Evolutionary conservation across 768 basidiomycete genomes (phyloP).

Genomic region (Tricholoma sp.): DNA sequence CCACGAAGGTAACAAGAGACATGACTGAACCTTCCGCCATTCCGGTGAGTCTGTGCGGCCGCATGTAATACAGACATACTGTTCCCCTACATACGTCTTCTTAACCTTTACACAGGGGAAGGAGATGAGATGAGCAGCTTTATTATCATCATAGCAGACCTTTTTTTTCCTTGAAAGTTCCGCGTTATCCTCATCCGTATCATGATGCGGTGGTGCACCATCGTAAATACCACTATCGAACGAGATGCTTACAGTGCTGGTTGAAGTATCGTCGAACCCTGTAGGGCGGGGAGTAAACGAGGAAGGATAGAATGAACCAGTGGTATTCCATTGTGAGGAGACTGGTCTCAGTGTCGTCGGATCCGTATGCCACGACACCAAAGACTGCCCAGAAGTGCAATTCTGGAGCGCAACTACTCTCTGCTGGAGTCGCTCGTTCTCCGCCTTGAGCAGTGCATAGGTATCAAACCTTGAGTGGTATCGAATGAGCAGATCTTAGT

Average conservation of each 20-base stretch:
- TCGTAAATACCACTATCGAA: slow-evolving; percentile 6
- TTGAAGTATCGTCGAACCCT: slow-evolving; percentile 8
- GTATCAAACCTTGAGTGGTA: slow-evolving; percentile 51
- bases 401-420: slow-evolving; percentile 43
- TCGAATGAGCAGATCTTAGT: neutral
- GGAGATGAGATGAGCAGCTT: neutral
- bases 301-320: slow-evolving; percentile 8
- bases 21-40: slow-evolving; percentile 74
- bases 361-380: neutral
- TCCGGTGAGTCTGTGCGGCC: slow-evolving; percentile 96
- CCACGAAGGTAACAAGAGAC: neutral
- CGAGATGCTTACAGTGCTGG: neutral
- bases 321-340: neutral
- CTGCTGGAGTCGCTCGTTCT: slow-evolving; percentile 76
- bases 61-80: slow-evolving; percentile 87
- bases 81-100: slow-evolving; percentile 49
- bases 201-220: neutral
- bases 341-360: neutral
- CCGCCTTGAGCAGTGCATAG: slow-evolving; percentile 78
- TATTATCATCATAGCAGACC: slow-evolving; percentile 28
- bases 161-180: slow-evolving; percentile 60
- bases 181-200: slow-evolving; percentile 41
- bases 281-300: slow-evolving; percentile 2
- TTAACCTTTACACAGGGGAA: slow-evolving; percentile 29
- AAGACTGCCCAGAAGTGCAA: slow-evolving; percentile 5